These are phyloP conservation scores for Arachis monticola DNA, from an alignment of 331 rosid genomes.

Conservation along the genomic window DNA sequence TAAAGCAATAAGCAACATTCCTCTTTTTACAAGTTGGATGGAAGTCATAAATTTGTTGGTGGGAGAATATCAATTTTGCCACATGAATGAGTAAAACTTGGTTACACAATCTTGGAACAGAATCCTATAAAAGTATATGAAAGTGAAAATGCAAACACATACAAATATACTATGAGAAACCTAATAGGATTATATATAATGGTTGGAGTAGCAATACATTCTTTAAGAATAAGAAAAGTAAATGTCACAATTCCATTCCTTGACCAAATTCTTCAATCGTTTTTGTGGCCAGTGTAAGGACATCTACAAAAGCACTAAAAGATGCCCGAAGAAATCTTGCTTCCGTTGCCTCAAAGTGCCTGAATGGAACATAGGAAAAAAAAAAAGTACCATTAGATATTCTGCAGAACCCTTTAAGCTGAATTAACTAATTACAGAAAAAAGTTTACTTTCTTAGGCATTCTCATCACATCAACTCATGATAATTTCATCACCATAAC, in stretches of 20 bases:
- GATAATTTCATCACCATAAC: too few relatives aligned
- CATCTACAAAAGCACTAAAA: constrained; percentile 79
- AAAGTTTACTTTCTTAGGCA: neutral
- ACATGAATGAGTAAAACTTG: neutral
- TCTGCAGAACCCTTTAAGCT: neutral
- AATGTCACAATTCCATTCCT: constrained; percentile 57
- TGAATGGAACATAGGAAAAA: constrained; percentile 32
- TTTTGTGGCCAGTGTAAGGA: constrained; percentile 74
- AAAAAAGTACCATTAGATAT: neutral
- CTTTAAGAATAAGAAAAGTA: constrained; percentile 7
- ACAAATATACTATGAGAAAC: constrained; percentile 2
- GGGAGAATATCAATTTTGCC: neutral
- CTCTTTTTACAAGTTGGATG: too few relatives aligned
- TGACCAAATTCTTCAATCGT: constrained; percentile 85
- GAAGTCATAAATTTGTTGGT: too few relatives aligned
- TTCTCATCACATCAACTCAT: too few relatives aligned
- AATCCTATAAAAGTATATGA: neutral
- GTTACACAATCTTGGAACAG: neutral
- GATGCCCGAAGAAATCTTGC: constrained; percentile 96
- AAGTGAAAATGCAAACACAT: neutral
- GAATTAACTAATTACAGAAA: neutral
- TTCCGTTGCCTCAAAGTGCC: constrained; percentile 87
- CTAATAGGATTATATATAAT: constrained; percentile 1
- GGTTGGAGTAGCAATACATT: constrained; percentile 3
- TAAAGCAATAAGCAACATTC: too few relatives aligned